Percentiles rank a stretch among this genome's conserved stretches.
Conservation (phyloP, 2,329 filamentous ascomycete genomes). For the Ascochyta rabiei region DNA sequence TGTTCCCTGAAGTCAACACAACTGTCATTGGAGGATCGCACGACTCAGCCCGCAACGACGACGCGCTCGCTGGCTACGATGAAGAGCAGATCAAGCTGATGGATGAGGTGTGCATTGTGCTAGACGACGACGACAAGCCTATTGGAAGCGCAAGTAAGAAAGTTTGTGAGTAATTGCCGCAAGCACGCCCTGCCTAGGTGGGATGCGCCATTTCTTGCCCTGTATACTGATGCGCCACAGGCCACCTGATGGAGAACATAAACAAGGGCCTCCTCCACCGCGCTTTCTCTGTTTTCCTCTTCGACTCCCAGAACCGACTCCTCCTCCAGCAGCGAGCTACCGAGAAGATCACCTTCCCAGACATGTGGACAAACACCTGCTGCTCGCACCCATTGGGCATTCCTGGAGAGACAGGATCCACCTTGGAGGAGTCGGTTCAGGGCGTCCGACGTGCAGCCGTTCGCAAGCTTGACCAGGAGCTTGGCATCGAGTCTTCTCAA, state of each 20-base stretch:
- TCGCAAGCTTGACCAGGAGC: constrained; percentile 91
- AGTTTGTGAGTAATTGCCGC: constrained; percentile 69
- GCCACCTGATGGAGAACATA: constrained; percentile 99
- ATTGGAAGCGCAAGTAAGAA: constrained; percentile 99
- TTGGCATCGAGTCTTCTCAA: constrained; percentile 87
- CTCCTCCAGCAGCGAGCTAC: constrained; percentile 93
- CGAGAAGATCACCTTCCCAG: constrained; percentile 99
- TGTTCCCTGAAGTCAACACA: constrained; percentile 85
- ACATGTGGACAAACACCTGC: constrained; percentile 99
- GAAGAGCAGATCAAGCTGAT: constrained; percentile 97
- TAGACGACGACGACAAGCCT: constrained; percentile 88
- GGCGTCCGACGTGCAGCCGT: constrained; percentile 92
- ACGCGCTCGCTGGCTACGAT: constrained; percentile 87
- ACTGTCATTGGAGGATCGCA: constrained; percentile 65
- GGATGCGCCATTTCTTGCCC: constrained; percentile 14
- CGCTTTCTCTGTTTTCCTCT: constrained; percentile 97
- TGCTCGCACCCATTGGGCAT: constrained; percentile 96
- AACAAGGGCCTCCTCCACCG: constrained; percentile 94
- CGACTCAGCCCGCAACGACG: constrained; percentile 62
- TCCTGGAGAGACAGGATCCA: constrained; percentile 85
- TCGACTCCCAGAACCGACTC: constrained; percentile 89
- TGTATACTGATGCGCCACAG: constrained; percentile 54
- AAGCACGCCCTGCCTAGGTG: constrained; percentile 2
- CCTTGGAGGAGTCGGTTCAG: constrained; percentile 76
- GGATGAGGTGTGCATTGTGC: constrained; percentile 98